These are phyloP conservation scores for Cystobasidiaceae sp. DNA, from an alignment of 1,284 basidiomycete species.

Conservation along the genomic window DNA sequence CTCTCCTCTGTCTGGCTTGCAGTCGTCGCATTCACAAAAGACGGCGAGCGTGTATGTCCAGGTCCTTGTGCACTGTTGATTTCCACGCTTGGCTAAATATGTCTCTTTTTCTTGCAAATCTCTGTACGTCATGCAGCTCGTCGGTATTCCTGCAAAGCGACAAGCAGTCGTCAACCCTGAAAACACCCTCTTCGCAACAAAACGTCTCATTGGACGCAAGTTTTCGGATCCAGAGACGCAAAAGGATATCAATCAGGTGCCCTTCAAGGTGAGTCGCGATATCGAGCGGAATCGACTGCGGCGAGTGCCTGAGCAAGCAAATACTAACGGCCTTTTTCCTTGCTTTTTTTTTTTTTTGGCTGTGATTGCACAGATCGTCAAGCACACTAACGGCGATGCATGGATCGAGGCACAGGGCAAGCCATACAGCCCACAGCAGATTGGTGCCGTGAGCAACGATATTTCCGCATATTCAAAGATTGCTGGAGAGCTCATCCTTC, in stretches of 20 bases:
- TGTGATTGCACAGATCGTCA: slow-evolving; percentile 61
- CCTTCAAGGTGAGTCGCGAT: slow-evolving; percentile 28
- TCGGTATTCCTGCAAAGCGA: slow-evolving; percentile 93
- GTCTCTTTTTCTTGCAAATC: slow-evolving; percentile 69
- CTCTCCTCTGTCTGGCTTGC: no score
- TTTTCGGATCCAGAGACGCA: slow-evolving; percentile 90
- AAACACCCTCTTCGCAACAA: slow-evolving; percentile 92
- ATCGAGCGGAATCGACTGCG: background rate
- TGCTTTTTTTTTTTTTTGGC: slow-evolving; percentile 51
- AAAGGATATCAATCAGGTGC: slow-evolving; percentile 65
- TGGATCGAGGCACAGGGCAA: slow-evolving; percentile 67
- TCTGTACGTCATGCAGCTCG: slow-evolving; percentile 44
- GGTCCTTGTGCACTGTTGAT: background rate
- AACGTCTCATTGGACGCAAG: slow-evolving; percentile 92
- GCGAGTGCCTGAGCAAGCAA: no score
- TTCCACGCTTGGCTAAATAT: slow-evolving; percentile 36
- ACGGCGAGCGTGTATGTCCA: slow-evolving; percentile 48
- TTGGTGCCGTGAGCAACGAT: slow-evolving; percentile 59
- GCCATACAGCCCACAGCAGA: slow-evolving; percentile 58
- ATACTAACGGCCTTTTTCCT: slow-evolving; percentile 47
- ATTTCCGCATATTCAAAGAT: no score
- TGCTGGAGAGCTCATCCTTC: no score
- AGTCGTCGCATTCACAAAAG: slow-evolving; percentile 95
- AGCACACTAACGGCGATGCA: slow-evolving; percentile 58
- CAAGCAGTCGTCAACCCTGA: slow-evolving; percentile 95